Percentiles rank a stretch among this genome's conserved stretches.
phyloP scores from a whole-genome alignment of 768 basidiomycete genomes.

The Atractiella rhizophila region DNA sequence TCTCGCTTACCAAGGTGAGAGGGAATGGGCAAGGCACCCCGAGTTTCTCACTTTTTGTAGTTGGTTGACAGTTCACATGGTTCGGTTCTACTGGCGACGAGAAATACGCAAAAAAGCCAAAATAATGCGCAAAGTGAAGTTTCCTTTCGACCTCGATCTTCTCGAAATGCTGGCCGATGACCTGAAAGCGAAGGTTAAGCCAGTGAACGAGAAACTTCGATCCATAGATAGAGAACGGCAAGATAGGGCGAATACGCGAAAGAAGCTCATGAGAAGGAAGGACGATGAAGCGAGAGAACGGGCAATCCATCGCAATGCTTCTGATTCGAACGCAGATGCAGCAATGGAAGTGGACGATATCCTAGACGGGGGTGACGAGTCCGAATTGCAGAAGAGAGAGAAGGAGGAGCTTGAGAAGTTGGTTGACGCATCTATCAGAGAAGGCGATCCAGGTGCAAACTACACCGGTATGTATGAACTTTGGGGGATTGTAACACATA shows the following conservation, averaged over 20 bases:
- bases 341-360: slow-evolving; percentile 9
- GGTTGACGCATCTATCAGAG: slow-evolving; percentile 36
- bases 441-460: slow-evolving; percentile 42
- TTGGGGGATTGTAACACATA: slow-evolving; percentile 89
- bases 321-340: slow-evolving; percentile 3
- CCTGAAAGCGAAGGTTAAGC: slow-evolving; percentile 41
- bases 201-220: slow-evolving; percentile 44
- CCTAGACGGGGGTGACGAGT: slow-evolving; percentile 26
- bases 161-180: slow-evolving; percentile 58
- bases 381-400: slow-evolving; percentile 39
- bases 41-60: not conserved
- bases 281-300: slow-evolving; percentile 17
- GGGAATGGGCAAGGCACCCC: no score
- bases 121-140: slow-evolving; percentile 74
- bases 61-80: slow-evolving; percentile 65
- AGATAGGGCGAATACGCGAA: slow-evolving; percentile 59
- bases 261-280: slow-evolving; percentile 35
- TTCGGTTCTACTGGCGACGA: slow-evolving; percentile 77
- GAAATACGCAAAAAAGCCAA: slow-evolving; percentile 81
- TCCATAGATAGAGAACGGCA: slow-evolving; percentile 57
- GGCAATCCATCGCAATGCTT: not conserved
- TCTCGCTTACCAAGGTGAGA: slow-evolving; percentile 53
- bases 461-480: slow-evolving; percentile 69
- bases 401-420: slow-evolving; percentile 37
- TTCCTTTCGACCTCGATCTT: slow-evolving; percentile 66